Evolutionary conservation across 2,329 filamentous ascomycete genomes (phyloP), one percentile per base, ranked within the genome.

Genomic region (Hypoxylon sp.): DNA sequence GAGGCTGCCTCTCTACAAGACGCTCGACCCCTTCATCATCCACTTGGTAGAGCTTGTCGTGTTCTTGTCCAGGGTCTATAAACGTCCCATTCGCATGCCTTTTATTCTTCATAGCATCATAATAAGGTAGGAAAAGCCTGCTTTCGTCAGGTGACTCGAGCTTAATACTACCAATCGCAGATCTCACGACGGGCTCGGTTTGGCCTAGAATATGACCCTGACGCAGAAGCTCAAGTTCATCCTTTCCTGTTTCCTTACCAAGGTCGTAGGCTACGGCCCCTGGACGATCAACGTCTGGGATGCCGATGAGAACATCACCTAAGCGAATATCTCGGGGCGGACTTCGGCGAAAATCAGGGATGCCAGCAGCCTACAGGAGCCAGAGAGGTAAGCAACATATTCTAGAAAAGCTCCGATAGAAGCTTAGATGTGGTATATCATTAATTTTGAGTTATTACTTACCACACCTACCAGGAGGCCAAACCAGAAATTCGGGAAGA

Each of bases 401-500:
- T 3, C 1, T 19, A 5, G 23, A 2, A 4, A 41, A 23, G 2
- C 10, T 11, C 6, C 10, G 13, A 21, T 21, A 17, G 14, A 7
- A 21, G 17, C 38, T 21, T 43, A 43, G 17, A 11, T 9, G 21
- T 43, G 36, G 6, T n/a, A 9, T 38, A 13, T 38, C 17, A 36
- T 25, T 14, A 2, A 11, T 13, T 28, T 11, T 19, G 17, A 2
- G n/a, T 1, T 23, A 23, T n/a, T 58, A 45, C 60, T 59, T 3
- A 63, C 78, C 9, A 82, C 73, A 23, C 79, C 79, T 9, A 82
- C 78, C 1, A 81, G 70, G 0, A 82, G 69, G 0, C 78, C 77
- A 34, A 80, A 79, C 74, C 76, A 78, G 13, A 82, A 70, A 50
- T 80, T 80, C 0, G 75, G 76, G 25, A 80, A 80, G 48, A 73